A percentile compares a stretch with the other conserved stretches of the same genome.
Conservation (phyloP, 2,329 filamentous ascomycete genomes). For the Colletotrichum liriopes region DNA sequence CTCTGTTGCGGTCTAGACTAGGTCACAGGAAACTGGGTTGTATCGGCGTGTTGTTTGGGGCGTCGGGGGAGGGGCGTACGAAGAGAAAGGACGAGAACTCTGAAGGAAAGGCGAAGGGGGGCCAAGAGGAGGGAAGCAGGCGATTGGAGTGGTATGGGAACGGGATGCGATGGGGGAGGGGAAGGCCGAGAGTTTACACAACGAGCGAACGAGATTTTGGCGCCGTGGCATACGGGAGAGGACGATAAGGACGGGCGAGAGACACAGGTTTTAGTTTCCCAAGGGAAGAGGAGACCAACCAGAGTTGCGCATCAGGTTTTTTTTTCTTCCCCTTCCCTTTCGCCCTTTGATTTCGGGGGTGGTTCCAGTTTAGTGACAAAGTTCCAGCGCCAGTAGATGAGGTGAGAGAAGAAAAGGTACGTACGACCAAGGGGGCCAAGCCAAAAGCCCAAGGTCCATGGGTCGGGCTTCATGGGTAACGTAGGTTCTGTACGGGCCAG, state of each 20-base stretch:
- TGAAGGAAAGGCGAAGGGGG: constrained; percentile 9
- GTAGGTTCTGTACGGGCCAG: background rate
- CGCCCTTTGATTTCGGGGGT: constrained; percentile 1
- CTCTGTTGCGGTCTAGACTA: background rate
- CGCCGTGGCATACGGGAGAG: constrained; percentile 21
- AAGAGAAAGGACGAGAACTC: constrained; percentile 8
- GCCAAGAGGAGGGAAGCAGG: background rate
- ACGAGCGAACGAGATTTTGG: constrained; percentile 17
- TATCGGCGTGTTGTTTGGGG: constrained; percentile 9
- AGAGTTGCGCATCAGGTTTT: constrained; percentile 30
- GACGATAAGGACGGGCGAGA: constrained; percentile 26
- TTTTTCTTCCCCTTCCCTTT: too few relatives aligned
- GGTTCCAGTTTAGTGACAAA: constrained; percentile 37
- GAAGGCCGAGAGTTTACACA: constrained; percentile 27
- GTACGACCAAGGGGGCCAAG: background rate
- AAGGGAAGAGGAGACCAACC: constrained; percentile 47
- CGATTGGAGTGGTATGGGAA: constrained; percentile 9
- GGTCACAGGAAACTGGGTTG: constrained; percentile 7
- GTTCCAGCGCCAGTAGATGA: constrained; percentile 10
- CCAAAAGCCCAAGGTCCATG: background rate
- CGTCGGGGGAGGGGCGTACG: constrained; percentile 12
- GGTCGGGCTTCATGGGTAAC: background rate
- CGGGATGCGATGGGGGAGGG: constrained; percentile 10
- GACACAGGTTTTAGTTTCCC: constrained; percentile 51
- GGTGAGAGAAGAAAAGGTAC: background rate